Conservation (phyloP, 2,329 filamentous ascomycete species). For the Blastomyces gilchristii region DNA sequence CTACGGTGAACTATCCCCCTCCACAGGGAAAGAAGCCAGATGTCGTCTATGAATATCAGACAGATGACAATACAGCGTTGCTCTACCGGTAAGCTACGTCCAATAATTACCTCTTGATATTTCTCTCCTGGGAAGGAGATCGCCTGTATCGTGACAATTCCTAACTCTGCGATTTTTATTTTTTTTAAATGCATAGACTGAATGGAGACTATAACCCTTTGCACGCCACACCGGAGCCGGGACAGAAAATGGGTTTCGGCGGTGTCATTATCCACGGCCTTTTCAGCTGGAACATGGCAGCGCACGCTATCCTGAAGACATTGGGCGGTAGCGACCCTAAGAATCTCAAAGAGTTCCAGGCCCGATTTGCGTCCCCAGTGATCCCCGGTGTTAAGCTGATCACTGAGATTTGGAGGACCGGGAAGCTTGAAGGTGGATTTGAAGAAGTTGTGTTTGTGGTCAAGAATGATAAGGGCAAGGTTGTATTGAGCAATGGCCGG, state of each 20-base stretch:
- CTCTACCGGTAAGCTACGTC: slow-evolving; percentile 50
- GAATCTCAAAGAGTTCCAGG: slow-evolving; percentile 81
- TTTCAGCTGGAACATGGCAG: slow-evolving; percentile 73
- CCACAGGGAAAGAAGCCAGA: slow-evolving; percentile 63
- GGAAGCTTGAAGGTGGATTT: slow-evolving; percentile 51
- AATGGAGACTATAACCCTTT: slow-evolving; percentile 94
- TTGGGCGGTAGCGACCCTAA: slow-evolving; percentile 67
- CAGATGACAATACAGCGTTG: slow-evolving; percentile 59
- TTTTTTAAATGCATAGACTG: slow-evolving; percentile 43
- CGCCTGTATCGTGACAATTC: neutral
- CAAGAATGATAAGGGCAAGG: slow-evolving; percentile 67
- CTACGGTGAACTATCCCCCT: slow-evolving; percentile 66
- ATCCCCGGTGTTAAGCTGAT: slow-evolving; percentile 72
- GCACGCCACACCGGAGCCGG: slow-evolving; percentile 76
- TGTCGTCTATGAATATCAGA: slow-evolving; percentile 58
- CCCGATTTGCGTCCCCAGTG: slow-evolving; percentile 75
- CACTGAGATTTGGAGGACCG: slow-evolving; percentile 71
- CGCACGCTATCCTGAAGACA: slow-evolving; percentile 60
- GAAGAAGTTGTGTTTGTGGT: slow-evolving; percentile 79
- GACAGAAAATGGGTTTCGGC: slow-evolving; percentile 81
- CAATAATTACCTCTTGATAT: neutral
- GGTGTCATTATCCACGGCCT: slow-evolving; percentile 83
- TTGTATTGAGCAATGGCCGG: slow-evolving; percentile 76
- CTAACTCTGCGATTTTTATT: neutral
- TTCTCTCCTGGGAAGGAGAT: neutral